phyloP scores from a whole-genome alignment of 345 rosid genomes.

The Tarenaya hassleriana region DNA sequence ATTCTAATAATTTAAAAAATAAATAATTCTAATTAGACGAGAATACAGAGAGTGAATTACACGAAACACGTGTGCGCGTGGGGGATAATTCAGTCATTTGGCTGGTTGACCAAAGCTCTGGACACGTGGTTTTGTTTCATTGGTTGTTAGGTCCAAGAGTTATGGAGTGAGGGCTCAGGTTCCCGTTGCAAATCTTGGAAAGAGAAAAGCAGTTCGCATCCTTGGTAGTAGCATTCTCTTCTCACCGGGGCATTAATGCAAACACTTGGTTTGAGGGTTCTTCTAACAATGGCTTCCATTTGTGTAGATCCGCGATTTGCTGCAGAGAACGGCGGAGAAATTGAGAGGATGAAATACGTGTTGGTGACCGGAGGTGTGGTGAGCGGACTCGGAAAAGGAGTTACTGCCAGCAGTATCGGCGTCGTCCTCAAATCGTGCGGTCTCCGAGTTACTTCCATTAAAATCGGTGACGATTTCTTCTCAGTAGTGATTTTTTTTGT shows the following conservation, averaged over 20 bases:
- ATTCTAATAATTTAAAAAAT: too few relatives aligned
- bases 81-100: too few relatives aligned
- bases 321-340: background rate
- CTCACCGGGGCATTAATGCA: too few relatives aligned
- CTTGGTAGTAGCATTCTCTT: slow-evolving; percentile 25
- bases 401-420: slow-evolving; percentile 92
- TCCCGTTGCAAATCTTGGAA: too few relatives aligned
- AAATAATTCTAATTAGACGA: too few relatives aligned
- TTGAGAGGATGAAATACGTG: slow-evolving; percentile 71
- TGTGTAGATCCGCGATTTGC: background rate
- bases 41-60: too few relatives aligned
- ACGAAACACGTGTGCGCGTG: too few relatives aligned
- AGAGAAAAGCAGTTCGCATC: too few relatives aligned
- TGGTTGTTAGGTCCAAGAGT: too few relatives aligned
- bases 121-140: too few relatives aligned
- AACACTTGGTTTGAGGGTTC: slow-evolving; percentile 31
- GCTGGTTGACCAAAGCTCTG: too few relatives aligned
- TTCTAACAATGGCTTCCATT: background rate
- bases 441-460: slow-evolving; percentile 93
- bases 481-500: background rate
- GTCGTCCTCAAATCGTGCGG: slow-evolving; percentile 95
- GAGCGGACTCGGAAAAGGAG: slow-evolving; percentile 98
- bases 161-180: too few relatives aligned
- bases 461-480: slow-evolving; percentile 54
- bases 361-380: slow-evolving; percentile 95